phyloP scores from a whole-genome alignment of 129 eudicot genomes.

The Smallanthus sonchifolius region DNA sequence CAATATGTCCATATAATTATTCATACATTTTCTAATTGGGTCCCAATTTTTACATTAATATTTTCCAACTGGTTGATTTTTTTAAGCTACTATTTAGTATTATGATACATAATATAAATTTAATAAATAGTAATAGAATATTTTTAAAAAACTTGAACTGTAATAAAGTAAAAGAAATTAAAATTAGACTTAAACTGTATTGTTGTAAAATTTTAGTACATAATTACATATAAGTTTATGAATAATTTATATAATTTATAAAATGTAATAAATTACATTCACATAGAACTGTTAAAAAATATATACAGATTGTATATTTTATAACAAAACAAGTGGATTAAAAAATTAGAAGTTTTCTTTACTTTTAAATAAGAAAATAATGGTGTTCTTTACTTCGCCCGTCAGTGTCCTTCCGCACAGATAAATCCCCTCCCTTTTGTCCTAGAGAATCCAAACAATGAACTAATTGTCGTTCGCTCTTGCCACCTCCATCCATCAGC shows the following conservation, averaged over 20 bases:
- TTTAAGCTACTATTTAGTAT: not conserved
- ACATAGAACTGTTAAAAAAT: no score
- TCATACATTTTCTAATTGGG: not conserved
- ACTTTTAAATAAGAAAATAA: not conserved
- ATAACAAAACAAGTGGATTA: not conserved
- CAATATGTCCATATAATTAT: not conserved
- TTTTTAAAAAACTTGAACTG: no score
- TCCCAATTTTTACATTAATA: not conserved
- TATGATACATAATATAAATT: not conserved
- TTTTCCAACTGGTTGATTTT: not conserved
- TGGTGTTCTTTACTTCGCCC: not conserved
- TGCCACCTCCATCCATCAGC: not conserved
- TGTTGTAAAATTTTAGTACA: no score
- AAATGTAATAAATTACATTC: no score
- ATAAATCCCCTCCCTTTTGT: not conserved
- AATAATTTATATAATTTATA: no score
- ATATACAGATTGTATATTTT: not conserved
- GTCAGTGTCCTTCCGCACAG: not conserved
- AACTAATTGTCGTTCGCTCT: not conserved
- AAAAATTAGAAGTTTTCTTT: not conserved
- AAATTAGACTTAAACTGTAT: no score
- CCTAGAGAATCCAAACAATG: not conserved
- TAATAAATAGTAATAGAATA: not conserved
- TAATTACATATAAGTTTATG: no score
- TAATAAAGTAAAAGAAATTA: no score